Conservation (phyloP, 768 basidiomycete species). For the Collybia mongolica region DNA sequence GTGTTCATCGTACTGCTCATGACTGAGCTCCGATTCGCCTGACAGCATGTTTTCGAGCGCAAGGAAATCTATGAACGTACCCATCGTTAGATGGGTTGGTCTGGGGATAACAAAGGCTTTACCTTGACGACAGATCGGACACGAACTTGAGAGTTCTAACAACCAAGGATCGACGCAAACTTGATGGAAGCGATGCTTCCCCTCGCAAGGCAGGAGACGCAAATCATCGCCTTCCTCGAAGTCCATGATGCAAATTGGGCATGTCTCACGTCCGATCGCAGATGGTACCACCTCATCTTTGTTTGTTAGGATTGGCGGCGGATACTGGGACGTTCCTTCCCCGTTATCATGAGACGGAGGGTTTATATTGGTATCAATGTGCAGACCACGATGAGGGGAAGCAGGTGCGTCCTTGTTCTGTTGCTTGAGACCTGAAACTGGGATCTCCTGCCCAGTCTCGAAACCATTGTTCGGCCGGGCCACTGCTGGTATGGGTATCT, state of each 20-base stretch:
- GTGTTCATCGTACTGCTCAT: slow-evolving; percentile 17
- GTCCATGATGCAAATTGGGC: slow-evolving; percentile 93
- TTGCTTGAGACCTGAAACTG: background rate
- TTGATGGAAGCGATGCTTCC: slow-evolving; percentile 88
- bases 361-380: background rate
- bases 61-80: slow-evolving; percentile 45
- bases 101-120: slow-evolving; percentile 12
- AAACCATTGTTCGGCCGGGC: background rate
- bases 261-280: slow-evolving; percentile 78
- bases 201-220: slow-evolving; percentile 88
- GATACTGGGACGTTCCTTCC: slow-evolving; percentile 17
- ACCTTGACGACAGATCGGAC: slow-evolving; percentile 94
- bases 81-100: background rate
- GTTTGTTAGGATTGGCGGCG: slow-evolving; percentile 6
- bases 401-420: background rate
- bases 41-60: slow-evolving; percentile 60
- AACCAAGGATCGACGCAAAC: slow-evolving; percentile 93
- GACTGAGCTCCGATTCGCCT: slow-evolving; percentile 20
- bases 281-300: slow-evolving; percentile 52
- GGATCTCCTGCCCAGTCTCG: background rate
- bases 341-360: slow-evolving; percentile 11
- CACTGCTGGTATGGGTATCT: background rate
- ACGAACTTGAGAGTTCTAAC: slow-evolving; percentile 83
- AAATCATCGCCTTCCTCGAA: slow-evolving; percentile 94
- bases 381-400: background rate